phyloP scores from a whole-genome alignment of 257 asterid species.

The Sherardia arvensis region DNA sequence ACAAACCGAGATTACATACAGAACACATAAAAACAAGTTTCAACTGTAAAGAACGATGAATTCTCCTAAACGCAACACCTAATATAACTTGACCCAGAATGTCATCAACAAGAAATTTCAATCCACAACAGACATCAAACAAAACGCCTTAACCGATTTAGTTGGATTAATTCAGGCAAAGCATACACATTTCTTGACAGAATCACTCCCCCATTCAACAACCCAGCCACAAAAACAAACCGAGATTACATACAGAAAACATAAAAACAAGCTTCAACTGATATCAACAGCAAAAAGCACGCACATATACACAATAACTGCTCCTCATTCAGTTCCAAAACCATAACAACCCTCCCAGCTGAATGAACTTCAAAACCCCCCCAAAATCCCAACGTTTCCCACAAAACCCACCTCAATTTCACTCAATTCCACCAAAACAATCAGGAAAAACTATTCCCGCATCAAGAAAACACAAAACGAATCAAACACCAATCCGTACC shows the following conservation, averaged over 20 bases:
- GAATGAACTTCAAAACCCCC: not conserved
- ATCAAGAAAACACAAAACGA: not conserved
- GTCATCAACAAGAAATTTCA: not conserved
- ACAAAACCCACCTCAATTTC: constrained; percentile 9
- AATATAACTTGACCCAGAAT: not conserved
- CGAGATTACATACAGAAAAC: not conserved
- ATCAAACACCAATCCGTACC: constrained; percentile 22
- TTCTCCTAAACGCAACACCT: not conserved
- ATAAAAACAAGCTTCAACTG: not conserved
- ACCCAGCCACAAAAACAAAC: not conserved
- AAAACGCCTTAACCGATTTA: not conserved
- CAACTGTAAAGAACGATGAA: not conserved
- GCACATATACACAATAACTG: not conserved
- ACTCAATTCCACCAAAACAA: not conserved
- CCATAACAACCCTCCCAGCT: not conserved
- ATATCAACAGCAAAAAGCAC: not conserved
- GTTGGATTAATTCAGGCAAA: not conserved
- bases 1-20: not conserved
- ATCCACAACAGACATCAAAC: not conserved
- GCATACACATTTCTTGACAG: not conserved
- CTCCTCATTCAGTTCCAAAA: constrained; percentile 1
- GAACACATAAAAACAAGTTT: not conserved
- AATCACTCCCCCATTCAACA: not conserved
- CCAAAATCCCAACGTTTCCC: not conserved
- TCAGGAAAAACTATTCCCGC: not conserved